Evolutionary conservation across 106 monocot genomes (phyloP), one percentile per base, ranked within the genome.

Genomic region (Phalaenopsis aphrodite): DNA sequence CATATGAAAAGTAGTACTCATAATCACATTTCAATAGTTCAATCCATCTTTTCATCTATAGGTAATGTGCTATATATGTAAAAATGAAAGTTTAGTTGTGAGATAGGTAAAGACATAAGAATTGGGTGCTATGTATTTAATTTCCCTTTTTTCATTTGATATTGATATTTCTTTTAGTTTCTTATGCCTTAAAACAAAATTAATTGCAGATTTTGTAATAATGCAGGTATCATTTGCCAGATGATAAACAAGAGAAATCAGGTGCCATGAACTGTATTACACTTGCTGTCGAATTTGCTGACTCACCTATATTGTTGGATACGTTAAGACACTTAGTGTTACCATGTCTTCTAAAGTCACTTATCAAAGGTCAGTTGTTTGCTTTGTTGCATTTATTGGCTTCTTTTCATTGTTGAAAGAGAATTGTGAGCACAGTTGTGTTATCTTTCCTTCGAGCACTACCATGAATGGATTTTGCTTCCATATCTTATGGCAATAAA

Each of bases 321-420:
- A 71, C 58, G 18, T 85, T 91, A 55, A 91, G 84, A 81, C 82
- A 88, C 43, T 24, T 16, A 5, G 55, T 91, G 47, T 87, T 94
- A 76, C 89, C 89, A 73, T 14, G 79, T 14, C 85, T 94, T 37
- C 90, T 94, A 38, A 52, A 80, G 18, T 86, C 85, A 38, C 85
- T 85, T 14, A 42, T 91, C 36, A 91, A 88, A 88, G 94, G 94
- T 92, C 42, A 84, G 68, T 5, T 55, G 11, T 78, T 58, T 52
- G 42, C 37, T 39, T n/a, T 56, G 42, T 80, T 76, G 23, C 12
- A 11, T 15, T 45, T 49, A 17, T 49, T 36, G 21, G 18, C 49
- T 76, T 48, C 46, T 14, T 76, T 74, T 74, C 74, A 1, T 71
- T 71, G 2, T 39, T 42, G 43, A 19, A 19, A 42, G 15, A 45